A percentile compares a stretch with the other conserved stretches of the same genome.
Evolutionary conservation across 441 rosid genomes (phyloP).

Genomic region (Erodium trifolium): DNA sequence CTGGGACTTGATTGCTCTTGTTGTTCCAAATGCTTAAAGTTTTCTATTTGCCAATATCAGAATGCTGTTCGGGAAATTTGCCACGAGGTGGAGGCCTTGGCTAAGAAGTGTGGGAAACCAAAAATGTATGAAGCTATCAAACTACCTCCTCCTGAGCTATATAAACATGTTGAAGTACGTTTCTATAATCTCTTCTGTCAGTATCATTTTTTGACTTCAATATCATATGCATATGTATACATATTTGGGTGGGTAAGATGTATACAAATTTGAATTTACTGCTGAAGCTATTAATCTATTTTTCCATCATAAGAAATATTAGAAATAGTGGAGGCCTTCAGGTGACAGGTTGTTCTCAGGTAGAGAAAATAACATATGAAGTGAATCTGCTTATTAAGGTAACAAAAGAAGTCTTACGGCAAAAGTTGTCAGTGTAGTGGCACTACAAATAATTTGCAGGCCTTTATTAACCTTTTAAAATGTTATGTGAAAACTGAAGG

Average conservation of each 20-base stretch:
- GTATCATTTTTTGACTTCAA: background rate
- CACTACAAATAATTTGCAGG: background rate
- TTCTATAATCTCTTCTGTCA: constrained; percentile 3
- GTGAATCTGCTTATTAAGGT: background rate
- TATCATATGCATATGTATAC: background rate
- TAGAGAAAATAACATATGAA: background rate
- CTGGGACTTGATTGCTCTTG: background rate
- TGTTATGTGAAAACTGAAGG: constrained; percentile 2
- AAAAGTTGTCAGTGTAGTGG: background rate
- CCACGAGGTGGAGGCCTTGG: constrained; percentile 59
- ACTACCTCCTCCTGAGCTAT: constrained; percentile 78
- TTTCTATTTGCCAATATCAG: constrained; percentile 42
- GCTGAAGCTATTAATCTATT: background rate
- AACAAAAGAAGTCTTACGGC: background rate
- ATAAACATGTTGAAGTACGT: constrained; percentile 78
- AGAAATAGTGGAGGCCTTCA: constrained; percentile 1
- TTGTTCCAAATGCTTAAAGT: constrained; percentile 8
- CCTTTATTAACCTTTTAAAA: background rate
- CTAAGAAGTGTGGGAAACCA: constrained; percentile 69
- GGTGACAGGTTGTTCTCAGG: background rate
- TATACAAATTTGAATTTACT: background rate
- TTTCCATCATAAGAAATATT: background rate
- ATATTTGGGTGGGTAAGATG: too few relatives aligned
- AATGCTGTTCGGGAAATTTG: constrained; percentile 81
- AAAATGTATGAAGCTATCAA: constrained; percentile 89